Conservation (phyloP, 192 early-diverging fungal species). For the Coemansia sp. region DNA sequence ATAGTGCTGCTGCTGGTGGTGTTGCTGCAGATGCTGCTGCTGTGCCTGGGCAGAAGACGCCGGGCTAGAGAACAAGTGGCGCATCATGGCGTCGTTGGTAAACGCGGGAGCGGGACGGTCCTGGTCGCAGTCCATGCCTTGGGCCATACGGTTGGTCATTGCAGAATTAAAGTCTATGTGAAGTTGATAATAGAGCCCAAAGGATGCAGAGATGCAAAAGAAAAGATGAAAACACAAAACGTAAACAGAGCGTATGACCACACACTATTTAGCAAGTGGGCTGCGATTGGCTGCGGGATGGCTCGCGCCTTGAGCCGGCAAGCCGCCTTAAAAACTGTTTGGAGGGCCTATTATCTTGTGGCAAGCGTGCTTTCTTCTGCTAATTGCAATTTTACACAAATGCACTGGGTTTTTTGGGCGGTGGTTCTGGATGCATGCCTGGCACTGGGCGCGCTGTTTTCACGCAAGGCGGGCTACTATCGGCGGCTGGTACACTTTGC, state of each 20-base stretch:
- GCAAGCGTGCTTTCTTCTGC: neutral
- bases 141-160: constrained; percentile 43
- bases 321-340: neutral
- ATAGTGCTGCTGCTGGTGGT: constrained; percentile 14
- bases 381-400: neutral
- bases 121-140: constrained; percentile 49
- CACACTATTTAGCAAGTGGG: neutral
- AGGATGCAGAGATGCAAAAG: constrained; percentile 6
- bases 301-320: neutral
- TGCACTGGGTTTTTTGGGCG: constrained; percentile 47
- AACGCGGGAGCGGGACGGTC: constrained; percentile 25
- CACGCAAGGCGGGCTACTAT: constrained; percentile 26
- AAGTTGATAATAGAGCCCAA: neutral
- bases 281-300: neutral
- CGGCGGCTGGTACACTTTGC: constrained; percentile 29
- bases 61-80: constrained; percentile 43
- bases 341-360: neutral
- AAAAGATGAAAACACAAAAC: constrained; percentile 1
- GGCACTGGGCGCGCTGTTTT: constrained; percentile 31
- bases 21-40: constrained; percentile 27
- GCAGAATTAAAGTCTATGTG: neutral
- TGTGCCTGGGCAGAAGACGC: constrained; percentile 8
- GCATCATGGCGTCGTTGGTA: constrained; percentile 37
- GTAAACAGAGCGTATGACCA: neutral
- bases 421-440: constrained; percentile 23